Evolutionary conservation across 768 basidiomycete genomes (phyloP), one percentile per base, ranked within the genome.

Genomic region (Phaffia australis): DNA sequence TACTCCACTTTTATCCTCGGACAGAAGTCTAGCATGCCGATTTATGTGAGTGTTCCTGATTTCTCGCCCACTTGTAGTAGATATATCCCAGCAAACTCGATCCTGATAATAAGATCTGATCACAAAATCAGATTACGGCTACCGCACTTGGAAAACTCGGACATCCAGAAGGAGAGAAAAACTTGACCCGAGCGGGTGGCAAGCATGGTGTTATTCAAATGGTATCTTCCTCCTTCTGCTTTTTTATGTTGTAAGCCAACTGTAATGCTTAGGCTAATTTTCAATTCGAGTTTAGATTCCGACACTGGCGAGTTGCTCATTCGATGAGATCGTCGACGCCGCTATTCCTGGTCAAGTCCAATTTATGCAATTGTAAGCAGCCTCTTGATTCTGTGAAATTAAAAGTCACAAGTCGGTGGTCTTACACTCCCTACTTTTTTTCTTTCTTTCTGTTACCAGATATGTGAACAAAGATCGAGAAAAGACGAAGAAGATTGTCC

Each of bases 151-250:
- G 92, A 64, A 97, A 94, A 78, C 84, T 99, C 1, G 76, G 94
- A 1, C 92, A 98, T 74, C 90, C 92, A 0, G 89, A 95, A 68
- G 94, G 94, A 11, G 94, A 98, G 78, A 80, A 94, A 23, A 89
- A 87, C 72, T 75, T 98, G 29, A 97, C 94, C 1, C 81, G 86
- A 71, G 92, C 91, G 0, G 94, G 89, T 0, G 90, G 83, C 0
- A 88, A 88, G 73, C 83, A 85, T 67, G 82, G 81, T 11, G 76
- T 87, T 57, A 87, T 87, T 60, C 87, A 87, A 70, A 87, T 87
- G 86, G 85, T 84, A 76, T 70, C 42, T 60, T 35, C 42, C 14
- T 21, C 29, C 49, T 7, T 4, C 48, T 32, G 14, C 1, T 49
- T 27, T n/a, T 58, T 23, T 19, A 42, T 59, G 15, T 11, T 27